Evolutionary conservation across 495 filamentous ascomycete species (phyloP), one percentile per base, ranked within the genome.

Genomic region (Rhizodiscina lignyota): DNA sequence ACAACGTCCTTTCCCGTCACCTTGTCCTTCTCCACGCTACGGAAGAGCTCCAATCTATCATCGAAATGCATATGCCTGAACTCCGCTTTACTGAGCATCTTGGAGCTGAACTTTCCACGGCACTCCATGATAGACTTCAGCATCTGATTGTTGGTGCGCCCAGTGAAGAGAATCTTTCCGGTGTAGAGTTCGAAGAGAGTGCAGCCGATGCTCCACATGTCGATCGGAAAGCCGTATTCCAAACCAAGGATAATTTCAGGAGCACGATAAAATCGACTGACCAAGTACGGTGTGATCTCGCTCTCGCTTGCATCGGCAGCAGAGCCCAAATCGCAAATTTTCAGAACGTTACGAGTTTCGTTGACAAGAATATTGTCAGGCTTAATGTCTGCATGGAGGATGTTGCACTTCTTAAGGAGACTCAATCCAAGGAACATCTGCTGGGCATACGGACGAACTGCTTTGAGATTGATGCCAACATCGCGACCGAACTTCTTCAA

Each of bases 131-230:
- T 89, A 11, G 80, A 77, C 37, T 79, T 76, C 11, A 97, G 68
- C 89, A 96, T 96, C 54, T 92, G 83, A 51, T 97, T 96, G 63
- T 97, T 97, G 60, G 81, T 85, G 37, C 79, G 74, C 30, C 91
- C 89, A 2, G 78, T 83, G 59, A 97, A 97, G 28, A 97, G 66
- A 40, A 97, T 94, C 56, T 94, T 93, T 39, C 91, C 87, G 0
- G 91, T 94, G 63, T 86, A 94, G 20, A 97, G 65, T 56, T 97
- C 89, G 56, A 87, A 97, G 18, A 97, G 62, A 17, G 89, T 97
- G 58, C 91, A 96, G 12, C 89, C 89, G 44, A 94, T 81, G 10
- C 86, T 86, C 89, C 89, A 97, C 56, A 94, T 77, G 53, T 97
- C 89, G 50, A 96, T 83, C 21, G 80, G 83, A 51, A 83, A 91